Percentiles rank a stretch among this genome's conserved stretches.
Conservation (phyloP, 169 alveolate species). For the Perkinsus chesapeaki region DNA sequence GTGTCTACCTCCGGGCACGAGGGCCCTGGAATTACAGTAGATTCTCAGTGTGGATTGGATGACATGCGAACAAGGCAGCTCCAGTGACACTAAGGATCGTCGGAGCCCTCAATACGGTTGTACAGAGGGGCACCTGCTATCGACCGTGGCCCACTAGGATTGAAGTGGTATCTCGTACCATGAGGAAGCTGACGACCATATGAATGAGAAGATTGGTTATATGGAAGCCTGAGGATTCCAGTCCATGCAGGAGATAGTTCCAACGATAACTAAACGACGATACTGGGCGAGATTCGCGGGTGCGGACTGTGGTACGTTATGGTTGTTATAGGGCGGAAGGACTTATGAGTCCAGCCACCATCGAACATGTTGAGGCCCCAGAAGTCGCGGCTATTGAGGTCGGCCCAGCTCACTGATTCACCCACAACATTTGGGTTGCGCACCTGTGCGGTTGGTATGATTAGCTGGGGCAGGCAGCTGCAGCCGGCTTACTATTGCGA, state of each 20-base stretch:
- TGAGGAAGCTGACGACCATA: not conserved
- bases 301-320: not conserved
- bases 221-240: constrained; percentile 22
- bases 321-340: constrained; percentile 22
- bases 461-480: not conserved
- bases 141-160: not conserved
- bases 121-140: not conserved
- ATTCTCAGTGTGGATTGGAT: constrained; percentile 27
- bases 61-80: not conserved
- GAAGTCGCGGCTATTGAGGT: constrained; percentile 16
- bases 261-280: not conserved
- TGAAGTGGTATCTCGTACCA: not conserved
- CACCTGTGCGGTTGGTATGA: not conserved
- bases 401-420: not conserved
- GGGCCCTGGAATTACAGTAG: constrained; percentile 16
- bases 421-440: not conserved
- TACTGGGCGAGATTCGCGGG: not conserved
- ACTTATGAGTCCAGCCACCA: constrained; percentile 30
- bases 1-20: too few relatives aligned
- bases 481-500: not conserved
- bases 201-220: constrained; percentile 12
- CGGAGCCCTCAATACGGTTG: not conserved
- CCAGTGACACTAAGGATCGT: not conserved
- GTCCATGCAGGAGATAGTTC: constrained; percentile 19
- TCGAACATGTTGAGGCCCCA: constrained; percentile 35